These are phyloP conservation scores for Venturia carpophila DNA, from an alignment of 2,329 filamentous ascomycete species.

Conservation along the genomic window DNA sequence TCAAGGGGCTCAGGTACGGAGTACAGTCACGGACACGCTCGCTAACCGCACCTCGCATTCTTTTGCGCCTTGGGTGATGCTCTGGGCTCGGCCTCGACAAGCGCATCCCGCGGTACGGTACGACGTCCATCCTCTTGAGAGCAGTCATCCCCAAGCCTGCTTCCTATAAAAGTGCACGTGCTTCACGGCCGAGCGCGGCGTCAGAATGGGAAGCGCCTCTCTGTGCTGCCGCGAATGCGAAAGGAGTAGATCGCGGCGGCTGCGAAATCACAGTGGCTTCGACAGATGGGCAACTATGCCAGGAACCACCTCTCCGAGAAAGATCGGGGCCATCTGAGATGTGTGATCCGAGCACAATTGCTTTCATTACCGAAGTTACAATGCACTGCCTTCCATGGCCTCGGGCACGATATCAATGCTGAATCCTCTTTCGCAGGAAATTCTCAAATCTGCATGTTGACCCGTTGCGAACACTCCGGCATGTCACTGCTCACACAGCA, in stretches of 20 bases:
- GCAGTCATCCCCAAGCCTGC: neutral
- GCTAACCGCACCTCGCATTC: neutral
- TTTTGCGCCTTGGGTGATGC: neutral
- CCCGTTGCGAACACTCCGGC: neutral
- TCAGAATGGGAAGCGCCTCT: neutral
- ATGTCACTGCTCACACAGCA: constrained; percentile 2
- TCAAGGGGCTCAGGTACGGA: neutral
- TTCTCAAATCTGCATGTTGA: neutral
- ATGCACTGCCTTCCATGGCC: neutral
- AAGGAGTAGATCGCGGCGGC: neutral
- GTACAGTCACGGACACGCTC: neutral
- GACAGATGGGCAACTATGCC: neutral
- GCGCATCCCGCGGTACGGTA: neutral
- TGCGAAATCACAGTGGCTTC: neutral
- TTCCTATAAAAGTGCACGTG: neutral
- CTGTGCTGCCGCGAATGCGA: neutral
- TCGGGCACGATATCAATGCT: neutral
- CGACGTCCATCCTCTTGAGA: neutral
- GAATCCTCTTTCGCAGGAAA: neutral
- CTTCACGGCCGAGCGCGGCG: neutral
- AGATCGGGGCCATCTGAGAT: neutral
- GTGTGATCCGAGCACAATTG: neutral
- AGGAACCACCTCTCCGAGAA: neutral
- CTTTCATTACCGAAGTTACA: neutral
- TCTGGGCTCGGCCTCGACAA: neutral